A percentile compares a stretch with the other conserved stretches of the same genome.
phyloP scores from a whole-genome alignment of 192 early-diverging fungal genomes.

The Podila minutissima region DNA sequence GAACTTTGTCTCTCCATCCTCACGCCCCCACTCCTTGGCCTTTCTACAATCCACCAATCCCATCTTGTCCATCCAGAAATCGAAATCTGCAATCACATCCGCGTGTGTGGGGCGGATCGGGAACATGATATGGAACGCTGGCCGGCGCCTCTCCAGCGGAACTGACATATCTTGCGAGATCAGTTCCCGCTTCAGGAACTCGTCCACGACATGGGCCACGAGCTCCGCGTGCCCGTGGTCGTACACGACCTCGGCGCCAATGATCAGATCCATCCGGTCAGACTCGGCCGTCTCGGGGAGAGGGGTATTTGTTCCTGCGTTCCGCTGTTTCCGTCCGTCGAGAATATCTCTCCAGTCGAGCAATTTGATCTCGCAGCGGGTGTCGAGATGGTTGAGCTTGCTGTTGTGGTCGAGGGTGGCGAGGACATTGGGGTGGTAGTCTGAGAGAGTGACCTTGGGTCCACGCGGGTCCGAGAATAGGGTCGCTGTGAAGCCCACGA shows the following conservation, averaged over 20 bases:
- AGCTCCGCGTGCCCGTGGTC: conserved; percentile 63
- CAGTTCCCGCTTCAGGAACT: conserved; percentile 45
- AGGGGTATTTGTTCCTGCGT: background rate
- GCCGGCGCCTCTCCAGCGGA: conserved; percentile 12
- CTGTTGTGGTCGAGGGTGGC: conserved; percentile 55
- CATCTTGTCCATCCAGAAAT: conserved; percentile 54
- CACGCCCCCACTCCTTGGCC: conserved; percentile 42
- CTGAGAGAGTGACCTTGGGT: conserved; percentile 53
- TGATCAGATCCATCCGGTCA: conserved; percentile 48
- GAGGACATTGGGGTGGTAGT: conserved; percentile 64
- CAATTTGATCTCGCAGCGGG: conserved; percentile 40
- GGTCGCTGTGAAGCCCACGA: conserved; percentile 58
- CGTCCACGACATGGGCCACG: conserved; percentile 57
- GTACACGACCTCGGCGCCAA: conserved; percentile 62
- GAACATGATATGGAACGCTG: conserved; percentile 63
- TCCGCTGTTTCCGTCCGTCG: conserved; percentile 25
- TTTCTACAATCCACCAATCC: conserved; percentile 48
- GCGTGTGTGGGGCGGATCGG: conserved; percentile 56
- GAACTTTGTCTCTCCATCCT: conserved; percentile 48
- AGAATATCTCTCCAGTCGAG: conserved; percentile 53
- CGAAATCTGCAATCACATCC: conserved; percentile 60
- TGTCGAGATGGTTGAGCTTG: conserved; percentile 29
- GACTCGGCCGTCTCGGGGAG: conserved; percentile 1
- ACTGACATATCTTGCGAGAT: conserved; percentile 3
- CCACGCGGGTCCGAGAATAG: conserved; percentile 45